phyloP scores from a whole-genome alignment of 257 asterid species.

The Solanum rostratum region DNA sequence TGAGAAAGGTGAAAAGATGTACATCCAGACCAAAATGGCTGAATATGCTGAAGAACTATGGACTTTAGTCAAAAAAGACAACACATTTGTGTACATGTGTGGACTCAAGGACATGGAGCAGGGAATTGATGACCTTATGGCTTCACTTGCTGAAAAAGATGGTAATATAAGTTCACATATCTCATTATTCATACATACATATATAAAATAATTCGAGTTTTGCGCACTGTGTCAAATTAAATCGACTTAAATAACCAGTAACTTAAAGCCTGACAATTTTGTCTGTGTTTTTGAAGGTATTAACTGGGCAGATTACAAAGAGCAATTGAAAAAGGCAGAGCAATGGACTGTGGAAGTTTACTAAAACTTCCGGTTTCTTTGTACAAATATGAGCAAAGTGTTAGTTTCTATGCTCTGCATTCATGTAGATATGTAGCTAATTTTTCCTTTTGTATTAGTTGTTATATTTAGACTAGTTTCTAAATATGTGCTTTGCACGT shows the following conservation, averaged over 20 bases:
- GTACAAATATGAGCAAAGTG: slow-evolving; percentile 27
- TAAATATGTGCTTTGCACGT: too few relatives aligned
- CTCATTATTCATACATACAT: neutral
- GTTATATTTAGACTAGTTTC: neutral
- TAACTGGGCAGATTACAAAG: slow-evolving; percentile 73
- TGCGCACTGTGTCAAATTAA: neutral
- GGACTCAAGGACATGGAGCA: slow-evolving; percentile 96
- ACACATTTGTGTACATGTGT: slow-evolving; percentile 89
- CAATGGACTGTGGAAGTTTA: slow-evolving; percentile 99
- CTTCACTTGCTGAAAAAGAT: slow-evolving; percentile 63
- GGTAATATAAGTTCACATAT: slow-evolving; percentile 31
- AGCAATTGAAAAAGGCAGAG: slow-evolving; percentile 67
- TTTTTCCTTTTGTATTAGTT: neutral
- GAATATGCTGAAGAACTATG: slow-evolving; percentile 84
- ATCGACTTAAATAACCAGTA: neutral
- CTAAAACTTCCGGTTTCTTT: slow-evolving; percentile 25
- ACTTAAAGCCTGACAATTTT: neutral
- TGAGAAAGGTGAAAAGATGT: slow-evolving; percentile 80
- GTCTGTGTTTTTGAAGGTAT: slow-evolving; percentile 32
- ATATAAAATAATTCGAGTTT: neutral
- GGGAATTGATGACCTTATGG: slow-evolving; percentile 90
- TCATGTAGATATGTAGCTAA: slow-evolving; percentile 34
- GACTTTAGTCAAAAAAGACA: slow-evolving; percentile 84
- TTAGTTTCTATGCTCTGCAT: slow-evolving; percentile 11
- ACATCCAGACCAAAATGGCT: slow-evolving; percentile 96